These are phyloP conservation scores for Tuber magnatum DNA, from an alignment of 495 filamentous ascomycete species.

Conservation along the genomic window DNA sequence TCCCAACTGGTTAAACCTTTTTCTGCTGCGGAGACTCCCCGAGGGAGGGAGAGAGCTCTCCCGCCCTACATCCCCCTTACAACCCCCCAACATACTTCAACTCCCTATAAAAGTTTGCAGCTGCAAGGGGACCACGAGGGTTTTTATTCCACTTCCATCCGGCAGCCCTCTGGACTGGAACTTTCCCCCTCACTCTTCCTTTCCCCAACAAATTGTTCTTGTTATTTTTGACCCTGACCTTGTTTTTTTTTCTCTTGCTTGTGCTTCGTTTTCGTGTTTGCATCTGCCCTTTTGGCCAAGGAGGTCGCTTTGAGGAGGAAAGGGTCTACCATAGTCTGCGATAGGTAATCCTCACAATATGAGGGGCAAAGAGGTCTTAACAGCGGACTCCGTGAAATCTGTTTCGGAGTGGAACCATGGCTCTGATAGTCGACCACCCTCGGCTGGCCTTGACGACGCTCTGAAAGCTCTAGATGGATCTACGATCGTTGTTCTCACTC, in stretches of 20 bases:
- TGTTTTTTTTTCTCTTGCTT: background rate
- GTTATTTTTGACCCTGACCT: too few relatives aligned
- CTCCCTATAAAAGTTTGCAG: background rate
- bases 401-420: background rate
- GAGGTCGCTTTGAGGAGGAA: background rate
- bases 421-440: background rate
- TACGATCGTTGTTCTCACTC: background rate
- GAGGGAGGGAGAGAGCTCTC: background rate
- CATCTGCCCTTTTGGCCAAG: background rate
- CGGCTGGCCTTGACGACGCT: background rate
- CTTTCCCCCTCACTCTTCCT: background rate
- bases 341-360: background rate
- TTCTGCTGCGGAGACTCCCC: background rate
- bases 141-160: background rate
- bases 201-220: background rate
- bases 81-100: background rate
- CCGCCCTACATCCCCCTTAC: background rate
- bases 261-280: background rate
- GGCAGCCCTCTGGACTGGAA: background rate
- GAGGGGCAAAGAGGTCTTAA: background rate
- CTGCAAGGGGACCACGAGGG: background rate
- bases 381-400: background rate
- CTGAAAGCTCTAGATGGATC: background rate
- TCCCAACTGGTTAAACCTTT: background rate
- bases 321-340: background rate